These are phyloP conservation scores for Fraxinus pennsylvanica DNA, from an alignment of 257 asterid species.

Conservation along the genomic window DNA sequence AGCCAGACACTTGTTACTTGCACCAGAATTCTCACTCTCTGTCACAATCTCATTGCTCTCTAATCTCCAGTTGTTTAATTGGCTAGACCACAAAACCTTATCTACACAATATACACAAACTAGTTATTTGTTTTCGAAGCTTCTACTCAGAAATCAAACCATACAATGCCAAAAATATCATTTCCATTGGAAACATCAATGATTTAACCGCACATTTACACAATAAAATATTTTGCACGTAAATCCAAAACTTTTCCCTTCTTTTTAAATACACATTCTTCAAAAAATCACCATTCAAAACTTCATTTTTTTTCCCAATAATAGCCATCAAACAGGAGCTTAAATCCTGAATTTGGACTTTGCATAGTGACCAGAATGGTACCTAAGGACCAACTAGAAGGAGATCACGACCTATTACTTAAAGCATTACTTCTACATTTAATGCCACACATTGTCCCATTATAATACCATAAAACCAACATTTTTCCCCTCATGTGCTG, in stretches of 20 bases:
- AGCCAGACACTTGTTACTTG: constrained; percentile 43
- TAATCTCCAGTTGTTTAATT: constrained; percentile 35
- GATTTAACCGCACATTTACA: too few relatives aligned
- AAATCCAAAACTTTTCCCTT: too few relatives aligned
- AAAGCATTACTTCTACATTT: not conserved
- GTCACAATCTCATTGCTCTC: constrained; percentile 23
- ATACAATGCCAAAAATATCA: not conserved
- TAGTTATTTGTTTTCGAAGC: constrained; percentile 14
- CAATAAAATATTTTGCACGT: too few relatives aligned
- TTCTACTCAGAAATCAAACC: not conserved
- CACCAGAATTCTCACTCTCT: constrained; percentile 26
- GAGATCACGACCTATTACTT: too few relatives aligned
- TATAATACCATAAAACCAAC: not conserved
- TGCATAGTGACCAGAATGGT: too few relatives aligned
- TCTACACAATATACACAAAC: constrained; percentile 38
- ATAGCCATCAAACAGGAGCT: too few relatives aligned
- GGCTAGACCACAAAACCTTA: constrained; percentile 40
- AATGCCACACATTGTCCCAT: not conserved
- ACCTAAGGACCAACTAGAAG: too few relatives aligned
- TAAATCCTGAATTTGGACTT: too few relatives aligned
- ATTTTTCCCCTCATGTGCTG: not conserved
- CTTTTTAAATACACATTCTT: too few relatives aligned
- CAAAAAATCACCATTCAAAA: too few relatives aligned
- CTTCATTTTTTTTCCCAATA: too few relatives aligned
- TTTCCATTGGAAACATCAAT: not conserved